phyloP scores from a whole-genome alignment of 768 basidiomycete species.

The Pleurotus tuoliensis region DNA sequence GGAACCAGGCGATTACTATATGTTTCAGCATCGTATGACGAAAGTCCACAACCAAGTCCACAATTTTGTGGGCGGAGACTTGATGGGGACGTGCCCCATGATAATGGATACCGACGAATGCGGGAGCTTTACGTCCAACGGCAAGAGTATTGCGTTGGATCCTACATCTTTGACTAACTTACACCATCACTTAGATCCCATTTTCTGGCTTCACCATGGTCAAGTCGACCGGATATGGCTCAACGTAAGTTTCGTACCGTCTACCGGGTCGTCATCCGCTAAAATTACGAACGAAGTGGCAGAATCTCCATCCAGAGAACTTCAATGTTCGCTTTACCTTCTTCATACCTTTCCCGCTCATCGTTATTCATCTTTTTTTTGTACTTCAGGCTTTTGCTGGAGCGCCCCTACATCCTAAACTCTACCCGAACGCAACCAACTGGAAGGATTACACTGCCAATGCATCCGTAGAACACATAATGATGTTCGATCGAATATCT shows the following conservation, averaged over 20 bases:
- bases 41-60: slow-evolving; percentile 12
- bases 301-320: slow-evolving; percentile 11
- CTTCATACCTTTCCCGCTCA: neutral
- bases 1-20: slow-evolving; percentile 10
- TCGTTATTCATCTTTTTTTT: neutral
- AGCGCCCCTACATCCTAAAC: slow-evolving; percentile 1
- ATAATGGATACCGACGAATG: neutral
- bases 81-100: slow-evolving; percentile 12
- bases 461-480: neutral
- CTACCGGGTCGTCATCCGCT: neutral
- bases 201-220: slow-evolving; percentile 13
- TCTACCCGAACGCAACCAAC: slow-evolving; percentile 3
- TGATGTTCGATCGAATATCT: slow-evolving; percentile 10
- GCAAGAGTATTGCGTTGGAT: neutral
- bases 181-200: slow-evolving; percentile 7
- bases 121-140: slow-evolving; percentile 9
- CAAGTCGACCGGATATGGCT: slow-evolving; percentile 11
- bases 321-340: slow-evolving; percentile 6
- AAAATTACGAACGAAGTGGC: slow-evolving; percentile 8
- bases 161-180: neutral
- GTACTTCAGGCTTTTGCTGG: slow-evolving; percentile 9
- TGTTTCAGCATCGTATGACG: slow-evolving; percentile 10
- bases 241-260: neutral
- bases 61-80: slow-evolving; percentile 14
- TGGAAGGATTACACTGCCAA: neutral